Base-by-base conservation (phyloP, 2,329 filamentous ascomycete species). In the Penicillium sp. region DNA sequence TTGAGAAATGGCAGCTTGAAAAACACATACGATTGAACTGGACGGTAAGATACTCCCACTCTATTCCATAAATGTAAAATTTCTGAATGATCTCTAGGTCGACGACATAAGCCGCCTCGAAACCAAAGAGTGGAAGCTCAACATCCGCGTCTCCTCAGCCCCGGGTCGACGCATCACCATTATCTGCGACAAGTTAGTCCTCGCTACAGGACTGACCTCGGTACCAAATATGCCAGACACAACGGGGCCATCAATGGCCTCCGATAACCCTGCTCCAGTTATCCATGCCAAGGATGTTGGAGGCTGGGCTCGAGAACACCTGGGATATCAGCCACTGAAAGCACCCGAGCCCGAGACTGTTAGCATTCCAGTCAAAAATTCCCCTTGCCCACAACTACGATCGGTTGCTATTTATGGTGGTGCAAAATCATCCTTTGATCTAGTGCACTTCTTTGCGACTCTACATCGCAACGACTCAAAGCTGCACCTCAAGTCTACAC, bases 171-270 rank as follows among this genome's bases (percentile, higher is more conserved):
- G 29, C 1, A 36, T 61, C 4, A 61, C 48, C 0, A 36, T 70
- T 7, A 51, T 66, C 8, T 70, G 68, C 41, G 68, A 71, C 35
- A 71, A 70, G 31, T 56, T 71, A 15, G 63, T 70, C 7, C 25
- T 71, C 6, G 68, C 69, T 9, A 68, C 68, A 0, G 68, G 69
- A 7, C 49, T 71, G 7, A 69, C 66, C 5, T 69, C 68, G 0
- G 55, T 66, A 23, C 68, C 68, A 10, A 67, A 66, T 35, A 25
- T 62, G 3, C 69, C 69, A 0, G 33, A 53, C 1, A 54, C 63
- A 1, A 45, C 53, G 9, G 35, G 17, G 0, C 21, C 41, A 9
- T 23, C 27, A 7, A n/a, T 8, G 4, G 31, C 17, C 19, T 53
- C 17, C 3, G 38, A 29, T 3, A 35, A 13, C 15, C 13, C 31